These are phyloP conservation scores for Phaffia australis DNA, from an alignment of 768 basidiomycete species.

Conservation along the genomic window DNA sequence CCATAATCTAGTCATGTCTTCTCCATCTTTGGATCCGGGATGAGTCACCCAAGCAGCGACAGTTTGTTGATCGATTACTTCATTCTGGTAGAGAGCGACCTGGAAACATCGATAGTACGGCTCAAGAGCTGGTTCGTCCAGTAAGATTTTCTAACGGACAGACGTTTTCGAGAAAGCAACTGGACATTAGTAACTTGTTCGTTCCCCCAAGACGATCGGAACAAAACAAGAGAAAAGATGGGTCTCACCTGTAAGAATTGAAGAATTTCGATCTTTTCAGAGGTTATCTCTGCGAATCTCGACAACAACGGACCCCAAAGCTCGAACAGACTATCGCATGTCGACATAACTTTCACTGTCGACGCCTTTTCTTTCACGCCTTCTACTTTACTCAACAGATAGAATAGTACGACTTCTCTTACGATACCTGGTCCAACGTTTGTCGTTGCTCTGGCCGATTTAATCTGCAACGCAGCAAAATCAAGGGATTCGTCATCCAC, in stretches of 20 bases:
- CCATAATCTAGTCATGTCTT: slow-evolving; percentile 51
- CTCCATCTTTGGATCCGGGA: slow-evolving; percentile 51
- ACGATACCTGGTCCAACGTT: slow-evolving; percentile 52
- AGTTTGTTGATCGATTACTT: slow-evolving; percentile 81
- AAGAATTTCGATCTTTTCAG: slow-evolving; percentile 67
- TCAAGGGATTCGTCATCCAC: slow-evolving; percentile 90
- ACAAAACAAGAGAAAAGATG: not conserved
- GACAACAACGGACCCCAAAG: slow-evolving; percentile 78
- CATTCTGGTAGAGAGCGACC: slow-evolving; percentile 76
- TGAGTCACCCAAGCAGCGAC: slow-evolving; percentile 73
- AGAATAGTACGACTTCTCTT: slow-evolving; percentile 75
- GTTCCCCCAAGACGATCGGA: not conserved
- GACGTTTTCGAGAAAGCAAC: not conserved
- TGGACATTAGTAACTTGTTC: not conserved
- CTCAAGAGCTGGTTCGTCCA: slow-evolving; percentile 46
- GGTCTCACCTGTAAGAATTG: slow-evolving; percentile 59
- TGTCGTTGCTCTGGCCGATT: slow-evolving; percentile 74
- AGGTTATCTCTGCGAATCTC: slow-evolving; percentile 51
- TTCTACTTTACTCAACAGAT: slow-evolving; percentile 61
- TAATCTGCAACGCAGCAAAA: slow-evolving; percentile 83
- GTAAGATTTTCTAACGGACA: slow-evolving; percentile 30
- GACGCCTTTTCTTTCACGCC: slow-evolving; percentile 56
- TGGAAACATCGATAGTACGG: slow-evolving; percentile 75
- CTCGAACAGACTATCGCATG: slow-evolving; percentile 52
- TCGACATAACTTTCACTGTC: slow-evolving; percentile 34